Base-by-base conservation (phyloP, 352 stramenopile species). In the Globisporangium lucens region DNA sequence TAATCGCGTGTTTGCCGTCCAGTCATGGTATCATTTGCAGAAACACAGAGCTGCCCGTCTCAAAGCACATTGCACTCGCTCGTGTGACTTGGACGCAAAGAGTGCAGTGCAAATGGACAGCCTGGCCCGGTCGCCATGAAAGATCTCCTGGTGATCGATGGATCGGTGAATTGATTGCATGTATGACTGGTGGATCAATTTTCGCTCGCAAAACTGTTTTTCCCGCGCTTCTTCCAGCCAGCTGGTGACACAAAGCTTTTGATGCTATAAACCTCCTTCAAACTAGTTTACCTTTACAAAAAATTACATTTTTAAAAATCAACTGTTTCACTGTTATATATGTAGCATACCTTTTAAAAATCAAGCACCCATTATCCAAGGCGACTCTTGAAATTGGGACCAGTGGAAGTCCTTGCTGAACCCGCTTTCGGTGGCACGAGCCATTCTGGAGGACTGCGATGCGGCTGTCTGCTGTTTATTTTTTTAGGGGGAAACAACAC, bases 171-270 rank as follows among this genome's bases (percentile, higher is more conserved):
- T 61, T 8, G 38, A 2, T 17, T 46, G 17, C 20, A 35, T 33
- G 33, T 49, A n/a, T 49, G 30, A 30, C 33, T 49, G 56, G 33
- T 24, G 12, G 56, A 49, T 61, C 30, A 8, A 56, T 5, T 51
- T 51, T 56, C 49, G n/a, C n/a, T 56, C 10, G 30, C 55, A 61
- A 53, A 64, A 56, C 17, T 59, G n/a, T 12, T 52, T 69, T 69
- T 69, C 63, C 63, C 63, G 63, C 63, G 38, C 15, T 69, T 64
- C 43, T 63, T 63, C 36, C 17, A 24, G 9, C 29, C 29, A 63
- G 55, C 57, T 43, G 63, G 63, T 68, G 63, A 13, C 52, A 49
- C 30, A 17, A 52, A 41, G 2, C 8, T 7, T 29, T 38, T 15
- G 6, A 8, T 1, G 36, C 24, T 20, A 47, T 46, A 56, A 30